Conservation (phyloP, 352 stramenopile genomes). For the Phytophthora sansomeana region DNA sequence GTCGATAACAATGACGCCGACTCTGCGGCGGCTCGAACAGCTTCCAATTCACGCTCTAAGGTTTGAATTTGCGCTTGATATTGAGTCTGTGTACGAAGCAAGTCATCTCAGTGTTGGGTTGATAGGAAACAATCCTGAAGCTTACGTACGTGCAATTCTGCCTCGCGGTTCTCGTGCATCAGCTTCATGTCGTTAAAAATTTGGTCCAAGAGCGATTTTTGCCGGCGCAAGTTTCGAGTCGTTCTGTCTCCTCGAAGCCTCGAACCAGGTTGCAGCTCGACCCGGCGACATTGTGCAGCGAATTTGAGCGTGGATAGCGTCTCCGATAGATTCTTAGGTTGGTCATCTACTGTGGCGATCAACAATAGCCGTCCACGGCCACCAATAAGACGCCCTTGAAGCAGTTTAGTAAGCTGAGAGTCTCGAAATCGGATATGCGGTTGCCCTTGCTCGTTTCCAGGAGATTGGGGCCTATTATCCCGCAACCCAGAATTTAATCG, state of each 20-base stretch:
- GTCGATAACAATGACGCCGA: not conserved
- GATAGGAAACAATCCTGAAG: slow-evolving; percentile 5
- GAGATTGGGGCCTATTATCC: slow-evolving; percentile 8
- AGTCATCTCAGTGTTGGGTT: not conserved
- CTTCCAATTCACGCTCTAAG: slow-evolving; percentile 43
- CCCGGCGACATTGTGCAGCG: slow-evolving; percentile 66
- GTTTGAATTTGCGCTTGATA: slow-evolving; percentile 51
- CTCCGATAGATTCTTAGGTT: slow-evolving; percentile 59
- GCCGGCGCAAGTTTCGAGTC: slow-evolving; percentile 18
- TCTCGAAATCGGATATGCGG: slow-evolving; percentile 73
- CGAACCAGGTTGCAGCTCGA: slow-evolving; percentile 47
- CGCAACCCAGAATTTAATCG: slow-evolving; percentile 7
- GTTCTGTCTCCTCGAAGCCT: slow-evolving; percentile 19
- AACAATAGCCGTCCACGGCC: slow-evolving; percentile 57
- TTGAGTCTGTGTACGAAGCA: slow-evolving; percentile 32
- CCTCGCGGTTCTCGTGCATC: slow-evolving; percentile 63
- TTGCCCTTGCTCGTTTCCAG: slow-evolving; percentile 20
- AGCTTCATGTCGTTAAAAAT: slow-evolving; percentile 57
- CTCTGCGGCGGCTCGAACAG: slow-evolving; percentile 3
- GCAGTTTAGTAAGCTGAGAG: slow-evolving; percentile 76
- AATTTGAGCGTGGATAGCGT: slow-evolving; percentile 84
- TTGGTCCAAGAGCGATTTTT: slow-evolving; percentile 48
- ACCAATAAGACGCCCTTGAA: slow-evolving; percentile 60
- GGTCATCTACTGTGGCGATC: slow-evolving; percentile 73
- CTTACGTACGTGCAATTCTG: slow-evolving; percentile 45